Percentiles rank a stretch among this genome's conserved stretches.
phyloP scores from a whole-genome alignment of 805 yeast species.

The Candida succiphila region DNA sequence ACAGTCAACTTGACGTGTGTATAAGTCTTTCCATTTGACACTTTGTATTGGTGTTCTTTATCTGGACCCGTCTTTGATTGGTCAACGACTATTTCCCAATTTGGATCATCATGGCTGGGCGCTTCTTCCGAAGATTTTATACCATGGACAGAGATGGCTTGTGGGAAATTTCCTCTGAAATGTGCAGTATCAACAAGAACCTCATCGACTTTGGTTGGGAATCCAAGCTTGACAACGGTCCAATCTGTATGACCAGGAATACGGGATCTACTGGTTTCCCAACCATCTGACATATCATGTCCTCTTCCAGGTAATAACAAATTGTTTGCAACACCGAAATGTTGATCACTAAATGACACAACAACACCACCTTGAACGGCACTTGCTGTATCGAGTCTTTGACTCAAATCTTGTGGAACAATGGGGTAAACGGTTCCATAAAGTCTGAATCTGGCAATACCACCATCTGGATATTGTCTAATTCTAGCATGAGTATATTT shows the following conservation, averaged over 20 bases:
- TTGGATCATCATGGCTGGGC: constrained; percentile 28
- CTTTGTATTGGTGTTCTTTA: constrained; percentile 55
- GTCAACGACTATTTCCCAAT: constrained; percentile 59
- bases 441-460: constrained; percentile 88
- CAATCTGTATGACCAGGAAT: constrained; percentile 80
- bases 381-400: constrained; percentile 64
- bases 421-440: constrained; percentile 81
- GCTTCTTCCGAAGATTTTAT: constrained; percentile 24
- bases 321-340: constrained; percentile 88
- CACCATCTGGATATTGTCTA: constrained; percentile 97
- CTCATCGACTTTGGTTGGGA: constrained; percentile 41
- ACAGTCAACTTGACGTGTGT: constrained; percentile 74
- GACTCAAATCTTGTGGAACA: constrained; percentile 34
- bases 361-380: constrained; percentile 88
- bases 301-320: constrained; percentile 90
- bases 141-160: constrained; percentile 62
- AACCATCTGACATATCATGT: constrained; percentile 93
- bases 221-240: constrained; percentile 79
- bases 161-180: constrained; percentile 93
- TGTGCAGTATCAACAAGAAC: constrained; percentile 86
- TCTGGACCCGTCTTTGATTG: constrained; percentile 77
- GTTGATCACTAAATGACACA: constrained; percentile 78
- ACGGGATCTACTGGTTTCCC: constrained; percentile 94
- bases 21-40: constrained; percentile 22
- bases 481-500: constrained; percentile 73